Conservation (phyloP, 1,139 yeast species). For the Spencermartinsiella ligniputridi region DNA sequence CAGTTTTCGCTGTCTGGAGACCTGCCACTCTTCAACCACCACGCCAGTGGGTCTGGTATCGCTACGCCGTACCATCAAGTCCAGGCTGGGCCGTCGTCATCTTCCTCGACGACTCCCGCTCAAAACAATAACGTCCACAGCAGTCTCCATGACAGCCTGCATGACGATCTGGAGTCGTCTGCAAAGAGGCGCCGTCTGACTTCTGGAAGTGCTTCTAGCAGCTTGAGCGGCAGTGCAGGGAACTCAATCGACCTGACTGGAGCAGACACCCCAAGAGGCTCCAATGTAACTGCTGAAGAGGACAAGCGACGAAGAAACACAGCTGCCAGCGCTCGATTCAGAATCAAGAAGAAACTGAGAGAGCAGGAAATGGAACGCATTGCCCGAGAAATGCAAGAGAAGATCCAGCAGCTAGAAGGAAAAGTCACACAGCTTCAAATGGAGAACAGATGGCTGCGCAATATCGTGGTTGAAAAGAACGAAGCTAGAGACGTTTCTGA, state of each 20-base stretch:
- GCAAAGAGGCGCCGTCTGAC: not conserved
- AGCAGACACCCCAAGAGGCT: not conserved
- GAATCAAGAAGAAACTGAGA: slow-evolving; percentile 74
- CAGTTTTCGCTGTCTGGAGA: slow-evolving; percentile 24
- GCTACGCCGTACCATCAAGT: slow-evolving; percentile 2
- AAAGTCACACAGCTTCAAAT: slow-evolving; percentile 67
- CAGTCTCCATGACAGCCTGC: too few relatives aligned
- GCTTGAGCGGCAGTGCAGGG: not conserved
- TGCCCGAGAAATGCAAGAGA: slow-evolving; percentile 57
- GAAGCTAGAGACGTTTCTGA: slow-evolving; percentile 36
- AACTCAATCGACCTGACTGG: not conserved
- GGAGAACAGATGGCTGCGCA: slow-evolving; percentile 77
- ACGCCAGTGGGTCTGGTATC: not conserved
- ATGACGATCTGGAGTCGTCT: slow-evolving; percentile 4
- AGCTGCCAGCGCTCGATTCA: slow-evolving; percentile 76
- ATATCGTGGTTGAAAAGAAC: slow-evolving; percentile 64
- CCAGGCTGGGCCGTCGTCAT: not conserved
- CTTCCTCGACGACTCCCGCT: not conserved
- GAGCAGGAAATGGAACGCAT: slow-evolving; percentile 80
- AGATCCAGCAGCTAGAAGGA: slow-evolving; percentile 55
- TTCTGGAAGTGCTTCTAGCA: not conserved
- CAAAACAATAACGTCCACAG: not conserved
- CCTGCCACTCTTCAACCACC: slow-evolving; percentile 11
- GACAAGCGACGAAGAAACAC: slow-evolving; percentile 73
- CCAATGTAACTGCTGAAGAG: slow-evolving; percentile 36